These are phyloP conservation scores for Aureobasidium zeae DNA, from an alignment of 2,329 filamentous ascomycete genomes.

Conservation along the genomic window DNA sequence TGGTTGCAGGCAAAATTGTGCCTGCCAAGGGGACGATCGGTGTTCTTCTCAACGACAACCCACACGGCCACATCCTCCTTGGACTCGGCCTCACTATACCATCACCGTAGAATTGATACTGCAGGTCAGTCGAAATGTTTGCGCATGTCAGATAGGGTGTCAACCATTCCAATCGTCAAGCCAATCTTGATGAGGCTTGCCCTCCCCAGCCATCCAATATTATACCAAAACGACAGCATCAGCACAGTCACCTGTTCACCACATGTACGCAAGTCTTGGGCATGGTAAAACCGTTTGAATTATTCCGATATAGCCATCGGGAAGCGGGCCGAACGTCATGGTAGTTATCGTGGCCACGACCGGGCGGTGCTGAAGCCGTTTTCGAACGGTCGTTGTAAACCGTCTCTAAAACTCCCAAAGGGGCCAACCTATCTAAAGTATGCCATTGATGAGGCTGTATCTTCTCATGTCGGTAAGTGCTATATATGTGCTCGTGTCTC, in stretches of 20 bases:
- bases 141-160: too few species aligned
- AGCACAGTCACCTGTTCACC: too few species aligned
- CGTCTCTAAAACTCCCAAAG: slow-evolving; percentile 12
- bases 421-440: slow-evolving; percentile 12
- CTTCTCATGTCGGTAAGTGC: slow-evolving; percentile 2
- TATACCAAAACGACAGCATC: too few species aligned
- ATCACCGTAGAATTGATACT: too few species aligned
- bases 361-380: slow-evolving; percentile 12
- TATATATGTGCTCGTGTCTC: slow-evolving; percentile 5
- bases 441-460: slow-evolving; percentile 2
- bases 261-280: neutral
- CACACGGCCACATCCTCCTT: neutral
- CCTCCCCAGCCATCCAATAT: too few species aligned
- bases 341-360: slow-evolving; percentile 10
- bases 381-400: slow-evolving; percentile 11
- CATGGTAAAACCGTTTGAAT: slow-evolving; percentile 7
- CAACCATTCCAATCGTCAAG: too few species aligned
- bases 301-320: neutral
- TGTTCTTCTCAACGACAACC: slow-evolving; percentile 8
- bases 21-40: slow-evolving; percentile 8
- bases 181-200: too few species aligned
- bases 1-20: slow-evolving; percentile 7
- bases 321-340: neutral
- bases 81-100: too few species aligned
- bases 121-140: too few species aligned